A percentile compares a stretch with the other conserved stretches of the same genome.
Conservation (phyloP, 345 rosid genomes). For the Bruguiera sexangula region DNA sequence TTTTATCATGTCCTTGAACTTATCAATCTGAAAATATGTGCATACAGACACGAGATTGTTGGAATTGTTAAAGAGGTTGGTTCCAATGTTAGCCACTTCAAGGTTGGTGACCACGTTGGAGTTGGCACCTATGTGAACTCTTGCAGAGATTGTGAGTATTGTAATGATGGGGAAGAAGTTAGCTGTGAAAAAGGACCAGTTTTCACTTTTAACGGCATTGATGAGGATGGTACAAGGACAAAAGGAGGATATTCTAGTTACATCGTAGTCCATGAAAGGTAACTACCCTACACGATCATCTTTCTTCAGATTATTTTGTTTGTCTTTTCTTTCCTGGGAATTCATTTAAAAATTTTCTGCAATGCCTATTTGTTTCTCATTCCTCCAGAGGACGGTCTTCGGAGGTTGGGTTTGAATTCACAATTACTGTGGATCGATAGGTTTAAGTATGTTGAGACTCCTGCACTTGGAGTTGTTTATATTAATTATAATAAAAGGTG, state of each 20-base stretch:
- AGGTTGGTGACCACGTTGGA: conserved; percentile 80
- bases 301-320: neutral
- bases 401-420: no score
- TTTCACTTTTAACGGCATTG: conserved; percentile 63
- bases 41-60: conserved; percentile 78
- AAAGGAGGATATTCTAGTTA: conserved; percentile 83
- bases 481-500: no score
- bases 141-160: conserved; percentile 70
- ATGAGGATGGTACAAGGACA: conserved; percentile 67
- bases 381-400: neutral
- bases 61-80: conserved; percentile 85
- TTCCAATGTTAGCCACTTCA: conserved; percentile 52
- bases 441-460: no score
- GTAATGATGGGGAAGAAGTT: conserved; percentile 53
- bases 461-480: no score
- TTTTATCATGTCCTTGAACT: conserved; percentile 13
- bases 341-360: no score
- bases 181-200: conserved; percentile 53
- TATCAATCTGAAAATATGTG: neutral
- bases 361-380: neutral
- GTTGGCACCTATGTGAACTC: conserved; percentile 90
- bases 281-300: conserved; percentile 4
- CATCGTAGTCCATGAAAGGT: conserved; percentile 78
- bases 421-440: no score
- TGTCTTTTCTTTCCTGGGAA: neutral